Evolutionary conservation across 2,329 filamentous ascomycete genomes (phyloP).

Genomic region (Stachybotrys chlorohalonatus): DNA sequence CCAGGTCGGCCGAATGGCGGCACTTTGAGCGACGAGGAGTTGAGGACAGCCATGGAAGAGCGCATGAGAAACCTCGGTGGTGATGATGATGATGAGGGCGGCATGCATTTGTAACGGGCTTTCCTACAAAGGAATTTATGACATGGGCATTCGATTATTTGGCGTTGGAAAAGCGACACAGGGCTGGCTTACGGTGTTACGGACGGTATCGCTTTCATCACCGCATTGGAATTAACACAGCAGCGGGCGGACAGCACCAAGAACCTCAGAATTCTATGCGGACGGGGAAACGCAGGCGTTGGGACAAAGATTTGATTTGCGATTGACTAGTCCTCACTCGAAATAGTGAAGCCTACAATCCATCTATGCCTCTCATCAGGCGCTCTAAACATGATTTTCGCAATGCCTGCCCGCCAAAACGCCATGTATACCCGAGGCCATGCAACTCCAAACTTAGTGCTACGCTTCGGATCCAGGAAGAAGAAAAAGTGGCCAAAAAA

Average conservation of each 20-base stretch:
- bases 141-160: no score
- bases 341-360: neutral
- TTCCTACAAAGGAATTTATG: neutral
- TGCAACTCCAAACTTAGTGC: neutral
- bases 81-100: constrained; percentile 40
- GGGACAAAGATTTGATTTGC: neutral
- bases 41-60: constrained; percentile 46
- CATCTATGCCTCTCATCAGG: neutral
- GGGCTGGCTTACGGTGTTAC: constrained; percentile 7
- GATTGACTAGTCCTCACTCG: neutral
- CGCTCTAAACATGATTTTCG: neutral
- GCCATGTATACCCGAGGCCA: neutral
- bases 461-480: neutral
- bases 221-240: neutral
- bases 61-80: constrained; percentile 37
- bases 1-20: constrained; percentile 26
- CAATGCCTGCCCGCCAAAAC: neutral
- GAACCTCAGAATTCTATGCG: no score
- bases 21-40: constrained; percentile 48
- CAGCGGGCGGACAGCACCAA: neutral
- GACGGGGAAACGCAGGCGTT: no score
- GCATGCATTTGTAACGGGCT: constrained; percentile 47
- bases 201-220: neutral
- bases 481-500: neutral
- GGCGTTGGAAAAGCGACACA: neutral